These are phyloP conservation scores for Hanseniaspora uvarum DNA, from an alignment of 1,139 yeast genomes.

Conservation along the genomic window DNA sequence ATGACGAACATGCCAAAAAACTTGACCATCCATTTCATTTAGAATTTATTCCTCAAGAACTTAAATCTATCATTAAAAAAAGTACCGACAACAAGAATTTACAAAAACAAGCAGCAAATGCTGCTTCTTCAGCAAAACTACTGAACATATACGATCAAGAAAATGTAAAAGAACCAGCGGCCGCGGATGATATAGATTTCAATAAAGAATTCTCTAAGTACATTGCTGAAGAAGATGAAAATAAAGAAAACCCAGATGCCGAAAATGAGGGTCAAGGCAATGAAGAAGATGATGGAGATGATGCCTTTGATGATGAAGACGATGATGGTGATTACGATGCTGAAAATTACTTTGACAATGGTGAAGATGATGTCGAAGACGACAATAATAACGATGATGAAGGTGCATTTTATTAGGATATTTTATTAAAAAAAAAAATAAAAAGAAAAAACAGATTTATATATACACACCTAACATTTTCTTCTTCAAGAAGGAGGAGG, in stretches of 20 bases:
- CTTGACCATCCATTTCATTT: constrained; percentile 65
- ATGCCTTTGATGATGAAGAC: constrained; percentile 62
- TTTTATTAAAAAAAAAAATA: neutral
- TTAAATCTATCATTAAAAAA: constrained; percentile 60
- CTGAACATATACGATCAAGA: constrained; percentile 21
- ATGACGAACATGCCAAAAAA: neutral
- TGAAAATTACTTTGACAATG: constrained; percentile 59
- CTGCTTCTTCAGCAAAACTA: constrained; percentile 23
- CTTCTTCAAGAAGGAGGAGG: constrained; percentile 4
- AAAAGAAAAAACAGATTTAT: neutral
- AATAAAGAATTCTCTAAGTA: constrained; percentile 48
- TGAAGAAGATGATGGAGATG: constrained; percentile 47
- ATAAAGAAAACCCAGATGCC: constrained; percentile 37
- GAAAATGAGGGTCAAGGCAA: constrained; percentile 40
- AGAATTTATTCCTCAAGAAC: constrained; percentile 68
- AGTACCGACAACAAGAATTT: constrained; percentile 17
- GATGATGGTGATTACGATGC: constrained; percentile 75
- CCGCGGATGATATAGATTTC: constrained; percentile 30
- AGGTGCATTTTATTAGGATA: constrained; percentile 51
- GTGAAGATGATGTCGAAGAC: constrained; percentile 43
- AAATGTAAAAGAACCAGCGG: constrained; percentile 31
- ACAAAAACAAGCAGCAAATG: constrained; percentile 27
- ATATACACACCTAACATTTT: neutral
- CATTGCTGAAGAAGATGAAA: constrained; percentile 50
- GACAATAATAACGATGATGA: constrained; percentile 46